These are phyloP conservation scores for Penicillium brasilianum DNA, from an alignment of 2,329 filamentous ascomycete genomes.

Conservation along the genomic window DNA sequence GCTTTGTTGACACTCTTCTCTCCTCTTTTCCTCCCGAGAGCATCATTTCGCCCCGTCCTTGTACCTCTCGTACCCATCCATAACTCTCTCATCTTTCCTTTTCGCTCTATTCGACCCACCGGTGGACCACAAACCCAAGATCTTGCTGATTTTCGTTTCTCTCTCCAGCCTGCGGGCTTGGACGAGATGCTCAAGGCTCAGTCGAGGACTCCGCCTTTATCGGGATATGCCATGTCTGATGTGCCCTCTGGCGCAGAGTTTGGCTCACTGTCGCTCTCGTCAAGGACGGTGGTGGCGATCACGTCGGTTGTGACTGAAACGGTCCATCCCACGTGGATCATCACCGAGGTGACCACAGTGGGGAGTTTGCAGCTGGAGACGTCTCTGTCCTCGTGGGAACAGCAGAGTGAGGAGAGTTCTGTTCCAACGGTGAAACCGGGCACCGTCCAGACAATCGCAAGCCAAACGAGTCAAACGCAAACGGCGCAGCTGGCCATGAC, in stretches of 20 bases:
- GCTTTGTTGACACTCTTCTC: slow-evolving; percentile 15
- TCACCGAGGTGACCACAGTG: slow-evolving; percentile 14
- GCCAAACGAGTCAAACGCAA: slow-evolving; percentile 2
- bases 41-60: background rate
- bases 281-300: slow-evolving; percentile 3
- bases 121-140: background rate
- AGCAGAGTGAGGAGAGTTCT: background rate
- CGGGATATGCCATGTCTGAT: background rate
- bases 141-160: background rate
- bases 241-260: background rate
- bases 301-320: slow-evolving; percentile 24
- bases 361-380: background rate
- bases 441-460: background rate
- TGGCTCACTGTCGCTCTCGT: background rate
- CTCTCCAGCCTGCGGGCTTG: slow-evolving; percentile 26
- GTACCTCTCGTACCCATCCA: background rate
- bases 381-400: background rate
- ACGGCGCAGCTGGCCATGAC: background rate
- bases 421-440: background rate
- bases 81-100: background rate
- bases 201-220: background rate
- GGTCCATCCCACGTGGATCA: slow-evolving; percentile 10
- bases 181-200: slow-evolving; percentile 34
- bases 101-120: background rate
- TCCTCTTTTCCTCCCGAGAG: background rate